These are phyloP conservation scores for Bretschneidera sinensis DNA, from an alignment of 345 rosid species.

Conservation along the genomic window DNA sequence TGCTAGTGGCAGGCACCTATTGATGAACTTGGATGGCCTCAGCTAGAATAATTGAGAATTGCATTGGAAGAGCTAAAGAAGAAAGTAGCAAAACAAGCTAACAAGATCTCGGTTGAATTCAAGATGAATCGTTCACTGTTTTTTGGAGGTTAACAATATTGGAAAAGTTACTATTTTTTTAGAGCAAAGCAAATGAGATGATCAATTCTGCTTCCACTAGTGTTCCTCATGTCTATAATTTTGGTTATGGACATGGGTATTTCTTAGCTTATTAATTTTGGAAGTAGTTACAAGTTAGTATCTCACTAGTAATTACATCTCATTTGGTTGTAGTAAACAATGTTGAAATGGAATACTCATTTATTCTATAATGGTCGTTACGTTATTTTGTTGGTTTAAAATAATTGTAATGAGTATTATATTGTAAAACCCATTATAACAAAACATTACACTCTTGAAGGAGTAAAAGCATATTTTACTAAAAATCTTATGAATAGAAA, in stretches of 20 bases:
- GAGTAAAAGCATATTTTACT: too few relatives aligned
- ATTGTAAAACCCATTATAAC: too few relatives aligned
- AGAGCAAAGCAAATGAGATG: slow-evolving; percentile 12
- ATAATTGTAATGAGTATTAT: too few relatives aligned
- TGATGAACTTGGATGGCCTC: slow-evolving; percentile 15
- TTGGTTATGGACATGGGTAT: slow-evolving; percentile 10
- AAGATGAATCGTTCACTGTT: slow-evolving; percentile 10
- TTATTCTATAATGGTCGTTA: too few relatives aligned
- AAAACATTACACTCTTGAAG: too few relatives aligned
- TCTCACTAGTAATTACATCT: slow-evolving; percentile 7
- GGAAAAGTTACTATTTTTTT: slow-evolving; percentile 1
- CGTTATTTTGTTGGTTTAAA: too few relatives aligned
- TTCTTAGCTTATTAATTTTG: slow-evolving; percentile 14
- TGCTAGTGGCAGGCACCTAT: slow-evolving; percentile 33
- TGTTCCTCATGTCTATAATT: slow-evolving; percentile 1
- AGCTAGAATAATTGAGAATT: slow-evolving; percentile 23
- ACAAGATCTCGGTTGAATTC: slow-evolving; percentile 13
- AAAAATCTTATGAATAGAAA: too few relatives aligned
- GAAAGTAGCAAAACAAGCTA: slow-evolving; percentile 15
- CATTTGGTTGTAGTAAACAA: too few relatives aligned
- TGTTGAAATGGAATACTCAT: too few relatives aligned
- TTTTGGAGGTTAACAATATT: background rate
- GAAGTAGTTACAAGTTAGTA: slow-evolving; percentile 11
- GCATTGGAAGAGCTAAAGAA: slow-evolving; percentile 28
- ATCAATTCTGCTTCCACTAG: background rate